Evolutionary conservation across 768 basidiomycete genomes (phyloP), one percentile per base, ranked within the genome.

Genomic region (Mycena crocata): DNA sequence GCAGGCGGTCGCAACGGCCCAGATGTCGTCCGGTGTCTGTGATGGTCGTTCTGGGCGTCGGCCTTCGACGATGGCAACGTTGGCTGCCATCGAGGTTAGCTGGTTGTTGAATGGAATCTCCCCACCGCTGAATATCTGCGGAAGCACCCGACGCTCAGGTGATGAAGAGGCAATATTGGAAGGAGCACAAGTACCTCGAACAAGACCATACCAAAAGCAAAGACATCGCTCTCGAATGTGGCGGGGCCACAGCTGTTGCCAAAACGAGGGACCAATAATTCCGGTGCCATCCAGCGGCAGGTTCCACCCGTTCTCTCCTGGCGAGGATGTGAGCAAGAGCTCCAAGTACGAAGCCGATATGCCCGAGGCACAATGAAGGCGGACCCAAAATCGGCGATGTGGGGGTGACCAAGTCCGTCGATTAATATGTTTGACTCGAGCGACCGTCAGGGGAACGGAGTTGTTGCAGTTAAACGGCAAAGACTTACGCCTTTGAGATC

Each of bases 401-500:
- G 49, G 21, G 40, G 14, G 24, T 32, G 26, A 5, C 59, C 59
- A 13, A 23, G 12, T 15, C 12, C 28, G 37, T 61, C 37, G 8
- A 61, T 37, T 15, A 61, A 23, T 2, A 61, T 51, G 17, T 61
- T 61, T 10, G 49, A 19, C 59, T 61, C 44, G 14, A 46, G 19
- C 0, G 4, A 17, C 24, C n/a, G n/a, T n/a, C n/a, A n/a, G n/a
- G n/a, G n/a, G n/a, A n/a, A n/a, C n/a, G n/a, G n/a, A n/a, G n/a
- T n/a, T n/a, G n/a, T n/a, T n/a, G n/a, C n/a, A 10, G 19, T 7
- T 57, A 31, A 3, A 21, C 26, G 2, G 17, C 17, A 5, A 50
- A 28, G 4, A 61, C 59, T 40, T 30, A 61, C 59, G n/a, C 48
- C 49, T 61, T 61, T 61, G 28, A 61, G 17, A 39, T 61, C 59